Evolutionary conservation across 768 basidiomycete species (phyloP), one percentile per base, ranked within the genome.

Genomic region (Baorangia bicolor): DNA sequence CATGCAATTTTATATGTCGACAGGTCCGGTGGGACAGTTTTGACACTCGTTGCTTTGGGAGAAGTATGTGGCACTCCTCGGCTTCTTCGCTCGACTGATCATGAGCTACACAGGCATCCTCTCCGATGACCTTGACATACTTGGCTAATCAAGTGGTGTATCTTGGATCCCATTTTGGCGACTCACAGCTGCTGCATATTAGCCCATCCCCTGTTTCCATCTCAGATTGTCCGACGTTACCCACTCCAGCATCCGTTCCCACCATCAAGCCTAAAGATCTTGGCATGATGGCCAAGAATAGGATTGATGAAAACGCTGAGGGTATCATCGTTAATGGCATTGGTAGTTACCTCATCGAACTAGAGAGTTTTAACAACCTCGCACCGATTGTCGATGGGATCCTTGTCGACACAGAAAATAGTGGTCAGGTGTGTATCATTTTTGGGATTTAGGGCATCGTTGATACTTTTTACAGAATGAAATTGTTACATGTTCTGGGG

Each of bases 401-500:
- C n/a, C 67, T 92, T 21, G 86, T 85, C 6, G 90, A 94, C 68
- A 72, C 75, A 3, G 90, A 92, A 52, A 79, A 79, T 2, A 86
- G 81, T 62, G 85, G 86, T 14, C 86, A 90, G 77, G 87, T 88
- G 57, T 31, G 78, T 63, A 9, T 38, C 27, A 44, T 33, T 12
- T 44, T 35, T 7, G 18, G 38, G 16, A 28, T 49, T 25, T 11
- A 4, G 31, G 21, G 1, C 25, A 27, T 31, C 21, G 18, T 28
- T 53, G 5, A 61, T 21, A 18, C 38, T 14, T 43, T 30, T 47
- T 4, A 23, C 59, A 94, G 89, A 78, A 76, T n/a, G 86, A 90
- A 68, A 81, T 95, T 39, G 83, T 96, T 5, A 92, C 92, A 2
- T 92, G 90, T 63, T 94, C 92, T 4, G 94, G 94, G 6, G 88